Percentiles rank a stretch among this genome's conserved stretches.
These are phyloP conservation scores for Penicillium corylophilum DNA, from an alignment of 2,329 filamentous ascomycete species.

Conservation along the genomic window DNA sequence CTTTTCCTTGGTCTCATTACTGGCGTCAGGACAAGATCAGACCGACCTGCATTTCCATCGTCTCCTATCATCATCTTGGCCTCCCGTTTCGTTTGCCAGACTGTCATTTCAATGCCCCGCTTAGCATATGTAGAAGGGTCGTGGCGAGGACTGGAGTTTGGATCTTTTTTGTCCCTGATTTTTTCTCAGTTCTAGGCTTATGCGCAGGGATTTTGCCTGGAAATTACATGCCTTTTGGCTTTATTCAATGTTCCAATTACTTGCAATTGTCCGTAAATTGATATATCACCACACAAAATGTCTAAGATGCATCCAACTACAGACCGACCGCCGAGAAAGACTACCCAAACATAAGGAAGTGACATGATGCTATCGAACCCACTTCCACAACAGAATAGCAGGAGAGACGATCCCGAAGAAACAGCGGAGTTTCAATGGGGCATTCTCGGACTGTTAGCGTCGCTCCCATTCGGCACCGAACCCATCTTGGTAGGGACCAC, in stretches of 20 bases:
- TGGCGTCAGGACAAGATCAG: conserved; percentile 9
- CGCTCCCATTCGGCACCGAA: conserved; percentile 1
- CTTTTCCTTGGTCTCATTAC: not conserved
- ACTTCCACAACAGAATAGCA: not conserved
- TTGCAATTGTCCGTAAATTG: not conserved
- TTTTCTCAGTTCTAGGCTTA: not conserved
- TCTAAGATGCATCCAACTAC: not conserved
- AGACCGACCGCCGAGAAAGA: not conserved
- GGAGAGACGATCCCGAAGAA: not conserved
- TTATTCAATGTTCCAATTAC: not conserved
- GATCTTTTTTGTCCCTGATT: not conserved
- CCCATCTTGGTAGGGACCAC: not conserved
- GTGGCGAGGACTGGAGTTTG: conserved; percentile 12
- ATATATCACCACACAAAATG: not conserved
- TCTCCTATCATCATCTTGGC: not conserved
- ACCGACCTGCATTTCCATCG: conserved; percentile 2
- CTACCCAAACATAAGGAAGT: not conserved
- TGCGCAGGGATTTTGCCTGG: not conserved
- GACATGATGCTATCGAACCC: not conserved
- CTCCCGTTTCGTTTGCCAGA: not conserved
- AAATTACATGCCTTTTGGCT: not conserved
- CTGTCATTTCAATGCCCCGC: not conserved
- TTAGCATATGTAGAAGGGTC: conserved; percentile 15
- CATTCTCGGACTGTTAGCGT: conserved; percentile 2
- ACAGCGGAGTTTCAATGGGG: conserved; percentile 1